Percentiles rank a stretch among this genome's conserved stretches.
phyloP scores from a whole-genome alignment of 257 asterid genomes.

The Penstemon newberryi region DNA sequence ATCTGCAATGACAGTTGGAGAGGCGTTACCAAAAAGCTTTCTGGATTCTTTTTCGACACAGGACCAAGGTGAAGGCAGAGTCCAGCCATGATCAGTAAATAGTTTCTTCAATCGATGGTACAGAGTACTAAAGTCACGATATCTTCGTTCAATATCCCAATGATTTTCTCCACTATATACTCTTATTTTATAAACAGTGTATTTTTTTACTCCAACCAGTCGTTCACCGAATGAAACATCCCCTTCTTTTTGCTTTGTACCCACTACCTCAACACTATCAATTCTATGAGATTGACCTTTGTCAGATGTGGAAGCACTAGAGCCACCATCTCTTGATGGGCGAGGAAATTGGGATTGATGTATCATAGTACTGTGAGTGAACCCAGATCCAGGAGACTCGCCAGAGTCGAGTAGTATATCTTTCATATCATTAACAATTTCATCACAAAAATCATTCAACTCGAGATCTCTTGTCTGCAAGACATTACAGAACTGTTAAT shows the following conservation, averaged over 20 bases:
- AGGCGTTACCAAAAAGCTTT: slow-evolving; percentile 80
- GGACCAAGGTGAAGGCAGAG: slow-evolving; percentile 82
- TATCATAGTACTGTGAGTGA: slow-evolving; percentile 39
- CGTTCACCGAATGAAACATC: slow-evolving; percentile 86
- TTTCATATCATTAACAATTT: slow-evolving; percentile 92
- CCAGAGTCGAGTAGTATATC: slow-evolving; percentile 81
- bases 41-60: slow-evolving; percentile 75
- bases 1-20: slow-evolving; percentile 69
- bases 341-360: slow-evolving; percentile 48
- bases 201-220: slow-evolving; percentile 79
- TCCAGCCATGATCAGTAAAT: slow-evolving; percentile 66
- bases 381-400: slow-evolving; percentile 52
- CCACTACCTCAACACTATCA: slow-evolving; percentile 73
- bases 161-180: slow-evolving; percentile 62
- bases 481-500: slow-evolving; percentile 22
- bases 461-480: slow-evolving; percentile 59
- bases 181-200: slow-evolving; percentile 71
- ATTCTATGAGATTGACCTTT: slow-evolving; percentile 58
- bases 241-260: slow-evolving; percentile 76
- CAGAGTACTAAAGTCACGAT: slow-evolving; percentile 82
- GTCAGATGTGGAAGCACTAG: slow-evolving; percentile 91
- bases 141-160: slow-evolving; percentile 89
- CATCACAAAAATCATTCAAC: slow-evolving; percentile 63
- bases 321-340: slow-evolving; percentile 84
- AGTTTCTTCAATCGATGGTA: slow-evolving; percentile 60